Conservation (phyloP, 2,329 filamentous ascomycete genomes). For the Davidsoniella neocaledoniae region DNA sequence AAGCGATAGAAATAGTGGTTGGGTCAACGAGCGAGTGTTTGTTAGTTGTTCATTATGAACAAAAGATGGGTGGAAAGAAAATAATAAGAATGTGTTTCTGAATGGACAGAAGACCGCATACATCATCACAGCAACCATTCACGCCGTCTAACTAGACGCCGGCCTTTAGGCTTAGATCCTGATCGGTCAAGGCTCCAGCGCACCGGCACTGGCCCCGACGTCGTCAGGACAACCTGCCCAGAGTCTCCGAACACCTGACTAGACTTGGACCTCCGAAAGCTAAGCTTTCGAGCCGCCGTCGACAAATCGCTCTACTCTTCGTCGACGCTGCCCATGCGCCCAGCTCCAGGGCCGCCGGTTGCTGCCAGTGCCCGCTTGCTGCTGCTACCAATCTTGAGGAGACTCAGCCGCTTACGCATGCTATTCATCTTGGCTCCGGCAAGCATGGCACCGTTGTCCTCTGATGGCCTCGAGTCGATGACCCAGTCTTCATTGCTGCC, state of each 20-base stretch:
- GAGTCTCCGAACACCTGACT: neutral
- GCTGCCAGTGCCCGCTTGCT: slow-evolving; percentile 42
- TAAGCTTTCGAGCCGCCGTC: neutral
- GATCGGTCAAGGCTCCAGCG: neutral
- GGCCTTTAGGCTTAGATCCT: neutral
- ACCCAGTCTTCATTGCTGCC: slow-evolving; percentile 18
- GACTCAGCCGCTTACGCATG: slow-evolving; percentile 62
- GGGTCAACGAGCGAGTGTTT: too few relatives aligned
- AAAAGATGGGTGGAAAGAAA: slow-evolving; percentile 1
- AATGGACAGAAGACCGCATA: neutral
- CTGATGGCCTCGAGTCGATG: slow-evolving; percentile 8
- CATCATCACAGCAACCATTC: neutral
- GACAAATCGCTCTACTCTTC: slow-evolving; percentile 30
- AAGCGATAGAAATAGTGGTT: neutral
- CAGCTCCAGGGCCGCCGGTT: neutral
- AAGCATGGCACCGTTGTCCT: slow-evolving; percentile 11
- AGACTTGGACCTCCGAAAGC: neutral
- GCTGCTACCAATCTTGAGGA: slow-evolving; percentile 52
- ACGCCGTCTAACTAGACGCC: neutral
- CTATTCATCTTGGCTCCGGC: slow-evolving; percentile 36
- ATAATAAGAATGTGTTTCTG: slow-evolving; percentile 5
- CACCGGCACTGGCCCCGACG: neutral
- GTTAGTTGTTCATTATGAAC: neutral
- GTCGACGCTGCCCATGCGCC: slow-evolving; percentile 35
- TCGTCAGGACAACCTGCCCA: neutral